phyloP scores from a whole-genome alignment of 805 yeast species.

The Candida oleophila region DNA sequence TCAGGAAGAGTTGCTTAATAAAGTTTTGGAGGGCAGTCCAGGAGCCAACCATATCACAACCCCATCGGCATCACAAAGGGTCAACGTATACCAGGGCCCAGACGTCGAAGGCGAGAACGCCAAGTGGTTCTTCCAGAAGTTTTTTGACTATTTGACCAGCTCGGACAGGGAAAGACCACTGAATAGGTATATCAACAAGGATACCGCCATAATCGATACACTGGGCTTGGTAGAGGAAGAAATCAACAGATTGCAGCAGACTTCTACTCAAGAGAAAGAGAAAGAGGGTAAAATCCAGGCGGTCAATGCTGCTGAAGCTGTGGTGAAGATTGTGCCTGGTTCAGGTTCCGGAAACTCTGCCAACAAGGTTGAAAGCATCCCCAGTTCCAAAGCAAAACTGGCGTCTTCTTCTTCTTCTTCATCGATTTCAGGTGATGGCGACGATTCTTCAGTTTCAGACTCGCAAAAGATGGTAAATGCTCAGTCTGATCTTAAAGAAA shows the following conservation, averaged over 20 bases:
- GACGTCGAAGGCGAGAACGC: neutral
- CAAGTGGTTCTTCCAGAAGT: neutral
- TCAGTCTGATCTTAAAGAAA: slow-evolving; percentile 28
- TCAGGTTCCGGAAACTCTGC: no score
- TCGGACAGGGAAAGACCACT: neutral
- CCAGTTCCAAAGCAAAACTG: neutral
- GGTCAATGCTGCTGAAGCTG: neutral
- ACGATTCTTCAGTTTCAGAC: neutral
- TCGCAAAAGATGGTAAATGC: slow-evolving; percentile 9
- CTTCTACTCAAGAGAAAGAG: no score
- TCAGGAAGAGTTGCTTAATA: neutral
- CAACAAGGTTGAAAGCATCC: neutral
- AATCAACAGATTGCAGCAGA: neutral
- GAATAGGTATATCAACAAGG: neutral
- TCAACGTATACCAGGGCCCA: neutral
- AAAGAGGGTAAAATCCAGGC: neutral
- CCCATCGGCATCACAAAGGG: neutral
- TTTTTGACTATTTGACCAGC: neutral
- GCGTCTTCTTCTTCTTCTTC: no score
- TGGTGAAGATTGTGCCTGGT: no score
- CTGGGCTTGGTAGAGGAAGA: neutral
- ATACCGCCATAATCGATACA: neutral
- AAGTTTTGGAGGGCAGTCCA: neutral
- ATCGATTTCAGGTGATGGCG: neutral
- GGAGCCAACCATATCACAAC: neutral